Evolutionary conservation across 352 stramenopile genomes (phyloP), one percentile per base, ranked within the genome.

Genomic region (Phytophthora megakarya): DNA sequence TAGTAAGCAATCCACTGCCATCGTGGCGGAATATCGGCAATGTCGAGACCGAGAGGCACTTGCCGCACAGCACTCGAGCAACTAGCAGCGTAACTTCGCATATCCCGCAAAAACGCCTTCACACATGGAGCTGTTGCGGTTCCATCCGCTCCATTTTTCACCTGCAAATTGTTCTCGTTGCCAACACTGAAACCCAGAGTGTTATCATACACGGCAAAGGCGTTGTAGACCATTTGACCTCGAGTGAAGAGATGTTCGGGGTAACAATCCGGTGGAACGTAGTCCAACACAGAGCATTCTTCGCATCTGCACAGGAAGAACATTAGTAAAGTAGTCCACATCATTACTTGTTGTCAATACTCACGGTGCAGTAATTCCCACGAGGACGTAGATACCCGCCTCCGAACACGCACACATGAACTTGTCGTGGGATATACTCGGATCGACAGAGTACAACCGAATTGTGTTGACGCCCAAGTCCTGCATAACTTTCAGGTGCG

Each of bases 341-440:
- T 13, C 23, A 11, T 32, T 15, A 25, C 0, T 32, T 13, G 7
- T 28, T 23, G 19, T 5, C 21, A 50, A 26, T 40, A 67, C 66
- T 52, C 33, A 76, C 73, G 81, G 69, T 8, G 86, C 86, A 9
- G 73, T 74, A 35, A 94, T 75, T 19, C 81, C 86, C 0, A 94
- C 37, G 35, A 94, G 70, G 5, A 90, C 76, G 70, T 94, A 94
- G 61, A 94, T 94, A 3, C 83, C 83, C 6, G 72, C 72, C 21
- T 91, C 64, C 3, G 77, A 76, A 37, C 69, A 84, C 19, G 80
- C 84, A 58, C 84, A 93, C 84, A 93, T 93, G 70, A 93, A 93
- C 60, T 90, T 89, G 73, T 93, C 84, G 56, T 93, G 84, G 3
- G 76, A 70, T 28, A 81, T 69, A 49, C 71, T 70, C 30, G 84